phyloP scores from a whole-genome alignment of 1,284 basidiomycete species.

The Singerocomus inundabilis region DNA sequence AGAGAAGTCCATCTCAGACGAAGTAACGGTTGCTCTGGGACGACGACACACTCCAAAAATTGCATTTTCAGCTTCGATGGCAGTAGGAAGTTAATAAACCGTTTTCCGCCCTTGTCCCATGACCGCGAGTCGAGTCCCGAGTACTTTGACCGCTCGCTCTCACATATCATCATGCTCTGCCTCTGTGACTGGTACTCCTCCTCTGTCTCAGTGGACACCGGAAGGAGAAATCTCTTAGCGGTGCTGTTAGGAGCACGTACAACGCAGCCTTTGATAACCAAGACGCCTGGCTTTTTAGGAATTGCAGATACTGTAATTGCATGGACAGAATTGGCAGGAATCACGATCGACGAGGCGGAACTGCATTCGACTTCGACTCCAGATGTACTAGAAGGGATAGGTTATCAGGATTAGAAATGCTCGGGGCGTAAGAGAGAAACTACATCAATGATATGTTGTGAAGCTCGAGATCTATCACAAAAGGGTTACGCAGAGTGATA shows the following conservation, averaged over 20 bases:
- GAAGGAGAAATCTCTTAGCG: conserved; percentile 72
- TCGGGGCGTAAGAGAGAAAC: conserved; percentile 12
- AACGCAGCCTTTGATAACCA: conserved; percentile 76
- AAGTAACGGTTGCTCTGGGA: conserved; percentile 84
- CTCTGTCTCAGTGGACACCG: conserved; percentile 71
- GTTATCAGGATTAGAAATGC: conserved; percentile 1
- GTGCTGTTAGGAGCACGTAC: conserved; percentile 76
- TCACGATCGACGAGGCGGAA: conserved; percentile 50
- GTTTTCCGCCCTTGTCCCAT: conserved; percentile 47
- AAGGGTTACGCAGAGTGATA: conserved; percentile 87
- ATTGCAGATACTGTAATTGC: conserved; percentile 71
- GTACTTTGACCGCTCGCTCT: conserved; percentile 68
- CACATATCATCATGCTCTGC: conserved; percentile 58
- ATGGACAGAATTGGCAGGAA: conserved; percentile 76
- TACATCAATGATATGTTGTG: conserved; percentile 81
- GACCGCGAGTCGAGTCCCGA: conserved; percentile 66
- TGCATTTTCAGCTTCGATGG: conserved; percentile 38
- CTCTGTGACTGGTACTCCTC: conserved; percentile 60
- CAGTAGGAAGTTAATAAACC: conserved; percentile 26
- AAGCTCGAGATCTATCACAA: conserved; percentile 86
- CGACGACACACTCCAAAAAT: conserved; percentile 75
- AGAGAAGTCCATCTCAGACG: conserved; percentile 84
- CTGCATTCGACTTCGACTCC: conserved; percentile 76
- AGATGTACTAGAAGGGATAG: conserved; percentile 57
- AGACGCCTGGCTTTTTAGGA: conserved; percentile 62